Evolutionary conservation across 495 filamentous ascomycete genomes (phyloP), one percentile per base, ranked within the genome.

Genomic region (Penicillium fimorum): DNA sequence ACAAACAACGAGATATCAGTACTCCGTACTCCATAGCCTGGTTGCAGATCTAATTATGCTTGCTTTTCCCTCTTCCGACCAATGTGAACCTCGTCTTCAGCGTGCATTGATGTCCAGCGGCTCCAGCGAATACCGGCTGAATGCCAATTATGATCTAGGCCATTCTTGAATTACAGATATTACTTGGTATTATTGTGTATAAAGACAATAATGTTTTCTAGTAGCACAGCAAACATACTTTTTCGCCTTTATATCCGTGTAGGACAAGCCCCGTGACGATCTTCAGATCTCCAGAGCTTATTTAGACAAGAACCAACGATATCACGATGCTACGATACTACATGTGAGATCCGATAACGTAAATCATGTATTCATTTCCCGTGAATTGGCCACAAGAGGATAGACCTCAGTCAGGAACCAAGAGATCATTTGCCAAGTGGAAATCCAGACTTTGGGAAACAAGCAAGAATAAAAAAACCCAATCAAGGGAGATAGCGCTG

Each of bases 401-500:
- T n/a, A 18, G n/a, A 47, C 29, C 17, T 47, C 29, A 12, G 15
- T 33, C 45, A 20, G 29, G 5, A 33, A 11, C 18, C 17, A 13
- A 47, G 45, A 35, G 33, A 38, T 7, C 22, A 30, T 41, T 30
- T 47, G 42, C 20, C 1, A 35, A 27, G n/a, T 35, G 3, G 18
- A 44, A 45, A 22, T 18, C 10, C 30, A 24, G 20, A 27, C 18
- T n/a, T n/a, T 13, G 6, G 7, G 41, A 41, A 29, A n/a, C 9
- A 12, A 48, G 5, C 8, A 29, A 40, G 5, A 44, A 49, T 47
- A 35, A 25, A 17, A 17, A 33, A 41, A 8, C 45, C 27, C 18
- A 2, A 6, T 18, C 11, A 35, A 35, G 24, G n/a, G 22, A n/a
- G 15, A 40, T 22, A 18, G 6, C 64, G 61, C 64, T 67, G 49